Base-by-base conservation (phyloP, 2,329 filamentous ascomycete genomes). In the Tolypocladium sp. region DNA sequence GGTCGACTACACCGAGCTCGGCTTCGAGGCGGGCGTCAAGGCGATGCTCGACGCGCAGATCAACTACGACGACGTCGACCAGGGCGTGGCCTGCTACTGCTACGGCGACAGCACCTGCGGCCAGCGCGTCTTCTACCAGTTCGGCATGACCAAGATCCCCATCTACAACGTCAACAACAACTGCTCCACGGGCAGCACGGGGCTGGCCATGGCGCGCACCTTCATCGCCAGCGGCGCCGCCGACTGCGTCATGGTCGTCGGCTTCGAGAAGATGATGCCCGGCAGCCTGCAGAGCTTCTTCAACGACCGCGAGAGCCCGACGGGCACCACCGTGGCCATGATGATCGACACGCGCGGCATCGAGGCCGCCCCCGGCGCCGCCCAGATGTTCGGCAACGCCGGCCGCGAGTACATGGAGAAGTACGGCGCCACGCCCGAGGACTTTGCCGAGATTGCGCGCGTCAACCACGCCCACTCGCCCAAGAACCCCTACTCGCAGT, bases 91-190 rank as follows among this genome's bases (percentile, higher is more conserved):
- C n/a, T 97, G 93, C 82, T 97, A 96, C 80, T 96, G 92, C 82
- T 97, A 96, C 73, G 93, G 93, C 70, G 93, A 97, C 79, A 92
- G 87, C 63, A 96, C 93, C 59, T 94, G 90, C 75, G 93, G 93
- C 55, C 93, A 97, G 80, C 88, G 93, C 64, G 92, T 97, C 70
- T 97, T 97, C 77, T 97, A 97, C 78, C 93, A 97, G 77, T 97
- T 97, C 74, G 94, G 93, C 78, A 92, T 97, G 88, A 97, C 92
- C 51, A 82, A 89, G 70, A 97, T 97, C 67, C 93, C 93, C 69
- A 91, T 97, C 72, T 92, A 95, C 81, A 97, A 97, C 70, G 91
- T 96, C 70, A 97, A 97, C 83, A 97, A 97, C 82, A 97, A 97
- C 80, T 97, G 93, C 81, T 91, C 90, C 4, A 97, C 93, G 0